phyloP scores from a whole-genome alignment of 2,329 filamentous ascomycete species.

The Helotiales sp. region DNA sequence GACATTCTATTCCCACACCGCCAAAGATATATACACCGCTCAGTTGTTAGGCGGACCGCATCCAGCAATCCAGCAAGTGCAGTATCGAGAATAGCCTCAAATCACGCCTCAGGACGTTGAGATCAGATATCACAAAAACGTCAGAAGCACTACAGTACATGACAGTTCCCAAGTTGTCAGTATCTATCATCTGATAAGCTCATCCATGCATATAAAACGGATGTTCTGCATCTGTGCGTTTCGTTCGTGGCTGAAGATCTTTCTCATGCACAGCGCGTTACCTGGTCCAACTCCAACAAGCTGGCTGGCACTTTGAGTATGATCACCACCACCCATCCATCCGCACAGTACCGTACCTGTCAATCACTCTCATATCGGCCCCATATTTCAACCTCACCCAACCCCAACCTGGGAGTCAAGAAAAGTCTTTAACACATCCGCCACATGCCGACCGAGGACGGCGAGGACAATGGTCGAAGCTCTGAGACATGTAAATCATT shows the following conservation, averaged over 20 bases:
- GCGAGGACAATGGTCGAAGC: not conserved
- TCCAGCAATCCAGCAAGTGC: not conserved
- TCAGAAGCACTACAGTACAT: not conserved
- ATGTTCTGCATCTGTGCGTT: constrained; percentile 7
- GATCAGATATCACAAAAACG: not conserved
- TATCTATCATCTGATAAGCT: constrained; percentile 3
- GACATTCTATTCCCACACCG: not conserved
- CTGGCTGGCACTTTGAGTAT: not conserved
- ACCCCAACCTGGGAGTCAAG: not conserved
- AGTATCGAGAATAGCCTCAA: constrained; percentile 1
- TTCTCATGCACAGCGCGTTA: constrained; percentile 9
- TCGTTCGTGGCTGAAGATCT: constrained; percentile 7
- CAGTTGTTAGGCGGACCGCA: not conserved
- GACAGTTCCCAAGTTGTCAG: constrained; percentile 1
- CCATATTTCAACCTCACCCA: not conserved
- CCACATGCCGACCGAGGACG: not conserved
- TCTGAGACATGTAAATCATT: not conserved
- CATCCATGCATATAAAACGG: not conserved
- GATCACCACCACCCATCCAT: too few relatives aligned
- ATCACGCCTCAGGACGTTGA: not conserved
- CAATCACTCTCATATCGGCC: constrained; percentile 10
- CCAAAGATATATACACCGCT: not conserved
- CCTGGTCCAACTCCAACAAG: not conserved
- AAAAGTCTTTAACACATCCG: not conserved
- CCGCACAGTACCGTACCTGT: constrained; percentile 16